Conservation (phyloP, 192 early-diverging fungal genomes). For the Coemansia sp. region DNA sequence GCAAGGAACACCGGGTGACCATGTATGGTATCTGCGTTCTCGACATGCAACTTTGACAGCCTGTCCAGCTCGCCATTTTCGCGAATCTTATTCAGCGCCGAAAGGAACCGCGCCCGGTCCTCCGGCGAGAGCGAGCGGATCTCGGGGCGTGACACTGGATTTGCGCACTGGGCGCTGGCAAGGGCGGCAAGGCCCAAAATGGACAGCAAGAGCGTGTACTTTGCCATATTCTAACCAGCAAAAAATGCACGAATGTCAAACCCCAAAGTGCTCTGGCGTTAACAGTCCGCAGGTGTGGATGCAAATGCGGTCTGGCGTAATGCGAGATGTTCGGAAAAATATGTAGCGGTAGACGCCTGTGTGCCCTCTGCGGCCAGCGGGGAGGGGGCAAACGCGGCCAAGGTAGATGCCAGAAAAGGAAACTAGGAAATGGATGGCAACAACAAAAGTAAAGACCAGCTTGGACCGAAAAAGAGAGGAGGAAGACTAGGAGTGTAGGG, state of each 20-base stretch:
- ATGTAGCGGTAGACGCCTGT: conserved; percentile 4
- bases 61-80: conserved; percentile 46
- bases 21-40: conserved; percentile 48
- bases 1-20: conserved; percentile 50
- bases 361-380: conserved; percentile 33
- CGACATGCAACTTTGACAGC: conserved; percentile 45
- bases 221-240: conserved; percentile 25
- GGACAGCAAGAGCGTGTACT: conserved; percentile 16
- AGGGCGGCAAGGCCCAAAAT: conserved; percentile 21
- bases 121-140: conserved; percentile 49
- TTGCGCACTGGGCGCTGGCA: conserved; percentile 33
- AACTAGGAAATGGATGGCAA: background rate
- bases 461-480: conserved; percentile 11
- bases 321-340: background rate
- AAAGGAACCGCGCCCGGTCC: conserved; percentile 43
- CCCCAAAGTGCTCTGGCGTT: no score
- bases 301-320: background rate
- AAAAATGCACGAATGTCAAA: no score
- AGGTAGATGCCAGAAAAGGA: background rate
- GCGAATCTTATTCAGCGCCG: conserved; percentile 31
- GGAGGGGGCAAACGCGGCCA: conserved; percentile 8
- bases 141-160: conserved; percentile 36
- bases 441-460: conserved; percentile 22
- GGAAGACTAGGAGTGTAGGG: conserved; percentile 8
- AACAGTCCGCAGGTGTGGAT: background rate